phyloP scores from a whole-genome alignment of 2,329 filamentous ascomycete genomes.

The Amauroascus verrucosus region DNA sequence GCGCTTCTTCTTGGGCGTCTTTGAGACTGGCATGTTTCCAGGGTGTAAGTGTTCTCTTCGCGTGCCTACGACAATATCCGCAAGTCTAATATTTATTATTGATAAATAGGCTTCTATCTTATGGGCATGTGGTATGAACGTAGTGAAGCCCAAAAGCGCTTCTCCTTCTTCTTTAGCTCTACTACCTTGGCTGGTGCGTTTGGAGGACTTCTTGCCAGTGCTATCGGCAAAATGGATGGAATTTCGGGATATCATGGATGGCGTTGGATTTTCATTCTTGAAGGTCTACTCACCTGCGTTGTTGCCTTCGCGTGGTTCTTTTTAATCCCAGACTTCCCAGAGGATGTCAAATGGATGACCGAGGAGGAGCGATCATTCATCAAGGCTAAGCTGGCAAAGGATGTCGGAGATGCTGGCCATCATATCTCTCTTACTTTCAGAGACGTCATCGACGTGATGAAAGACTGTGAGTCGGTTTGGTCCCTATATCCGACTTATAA shows the following conservation, averaged over 20 bases:
- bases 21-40: conserved; percentile 61
- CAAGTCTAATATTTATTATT: background rate
- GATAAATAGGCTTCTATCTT: conserved; percentile 43
- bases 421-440: conserved; percentile 50
- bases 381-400: conserved; percentile 54
- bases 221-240: conserved; percentile 49
- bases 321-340: conserved; percentile 62
- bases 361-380: conserved; percentile 60
- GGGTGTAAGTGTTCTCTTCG: conserved; percentile 43
- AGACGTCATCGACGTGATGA: conserved; percentile 55
- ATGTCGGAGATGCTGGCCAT: conserved; percentile 57
- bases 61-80: background rate
- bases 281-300: conserved; percentile 55
- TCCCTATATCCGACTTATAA: background rate
- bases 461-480: conserved; percentile 44
- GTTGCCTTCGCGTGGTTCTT: conserved; percentile 53
- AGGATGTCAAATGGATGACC: conserved; percentile 61
- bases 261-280: conserved; percentile 47
- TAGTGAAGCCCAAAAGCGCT: conserved; percentile 78
- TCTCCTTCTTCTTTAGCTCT: conserved; percentile 83
- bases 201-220: conserved; percentile 51
- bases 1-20: conserved; percentile 74
- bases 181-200: conserved; percentile 54
- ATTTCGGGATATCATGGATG: conserved; percentile 47
- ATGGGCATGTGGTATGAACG: conserved; percentile 79